Evolutionary conservation across 2,329 filamentous ascomycete genomes (phyloP), one percentile per base, ranked within the genome.

Genomic region (Calonectria pseudoreteaudii): DNA sequence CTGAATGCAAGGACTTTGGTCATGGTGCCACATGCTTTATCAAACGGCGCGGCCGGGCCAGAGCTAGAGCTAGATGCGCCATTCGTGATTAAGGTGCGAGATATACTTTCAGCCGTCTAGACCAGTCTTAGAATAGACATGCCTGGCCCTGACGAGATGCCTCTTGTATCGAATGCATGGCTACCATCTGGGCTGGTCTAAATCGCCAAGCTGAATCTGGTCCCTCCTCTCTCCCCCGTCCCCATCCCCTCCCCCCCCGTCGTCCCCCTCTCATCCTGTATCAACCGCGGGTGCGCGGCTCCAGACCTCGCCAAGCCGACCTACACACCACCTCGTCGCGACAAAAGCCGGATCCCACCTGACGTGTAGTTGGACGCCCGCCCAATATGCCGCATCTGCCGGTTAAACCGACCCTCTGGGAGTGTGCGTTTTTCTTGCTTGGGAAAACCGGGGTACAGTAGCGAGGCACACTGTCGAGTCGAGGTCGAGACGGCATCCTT

Each of bases 401-500:
- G 56, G 56, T 41, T 62, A 62, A 36, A 28, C 3, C 23, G 9
- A 62, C 56, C 56, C 56, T 41, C 36, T 3, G 34, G 56, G 56
- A 62, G 56, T 62, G 56, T 36, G n/a, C 56, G 20, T 28, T 18
- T 36, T 3, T n/a, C n/a, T 9, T 11, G 8, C 36, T 23, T 34
- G 30, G 16, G 16, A 41, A 62, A 62, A 62, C 56, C 36, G 56
- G 56, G 56, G 56, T 62, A 30, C 36, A 62, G 36, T 38, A 41
- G n/a, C 56, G 30, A 62, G 56, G 34, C 18, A 23, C 23, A 41
- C 41, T n/a, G 7, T n/a, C 34, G 56, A 62, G n/a, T 38, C 30
- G 56, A 62, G 34, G 44, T 62, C 36, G 56, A 62, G 56, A 62
- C 26, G 56, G 34, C 36, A 41, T 62, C 56, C 56, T 62, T 62